Conservation (phyloP, 1,284 basidiomycete species). For the Agroathelia rolfsii region DNA sequence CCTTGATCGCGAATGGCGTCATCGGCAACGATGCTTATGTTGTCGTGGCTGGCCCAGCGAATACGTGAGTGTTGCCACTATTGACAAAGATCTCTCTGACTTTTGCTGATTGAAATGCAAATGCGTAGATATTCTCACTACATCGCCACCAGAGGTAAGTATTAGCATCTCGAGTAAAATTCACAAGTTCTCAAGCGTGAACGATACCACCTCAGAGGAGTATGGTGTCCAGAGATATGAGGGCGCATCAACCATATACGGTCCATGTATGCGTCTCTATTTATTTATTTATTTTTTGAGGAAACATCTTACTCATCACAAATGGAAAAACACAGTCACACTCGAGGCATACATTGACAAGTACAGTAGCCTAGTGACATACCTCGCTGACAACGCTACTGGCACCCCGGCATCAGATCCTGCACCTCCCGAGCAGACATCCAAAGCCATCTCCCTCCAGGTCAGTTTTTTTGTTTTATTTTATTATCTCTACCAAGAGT, state of each 20-base stretch:
- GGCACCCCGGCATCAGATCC: slow-evolving; percentile 47
- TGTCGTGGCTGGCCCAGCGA: slow-evolving; percentile 71
- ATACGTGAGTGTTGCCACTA: too few relatives aligned
- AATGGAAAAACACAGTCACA: slow-evolving; percentile 44
- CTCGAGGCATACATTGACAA: slow-evolving; percentile 75
- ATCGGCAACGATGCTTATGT: slow-evolving; percentile 61
- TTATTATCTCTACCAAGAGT: not conserved
- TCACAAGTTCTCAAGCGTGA: too few relatives aligned
- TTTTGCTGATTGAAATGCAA: too few relatives aligned
- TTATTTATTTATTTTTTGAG: slow-evolving; percentile 1
- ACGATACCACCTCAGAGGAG: too few relatives aligned
- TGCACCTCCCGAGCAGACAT: slow-evolving; percentile 57
- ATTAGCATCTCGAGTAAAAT: too few relatives aligned
- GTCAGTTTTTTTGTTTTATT: slow-evolving; percentile 23
- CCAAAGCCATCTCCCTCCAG: slow-evolving; percentile 59
- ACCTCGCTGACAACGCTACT: slow-evolving; percentile 41
- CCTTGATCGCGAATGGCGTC: slow-evolving; percentile 53
- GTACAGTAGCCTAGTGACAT: slow-evolving; percentile 56
- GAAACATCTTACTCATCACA: slow-evolving; percentile 1
- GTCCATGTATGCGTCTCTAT: slow-evolving; percentile 43
- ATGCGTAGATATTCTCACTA: slow-evolving; percentile 75
- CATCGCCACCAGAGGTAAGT: slow-evolving; percentile 59
- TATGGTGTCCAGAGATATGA: slow-evolving; percentile 74
- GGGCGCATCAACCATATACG: slow-evolving; percentile 74
- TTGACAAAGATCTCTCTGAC: too few relatives aligned